phyloP scores from a whole-genome alignment of 768 basidiomycete genomes.

The Nidularia sp. region DNA sequence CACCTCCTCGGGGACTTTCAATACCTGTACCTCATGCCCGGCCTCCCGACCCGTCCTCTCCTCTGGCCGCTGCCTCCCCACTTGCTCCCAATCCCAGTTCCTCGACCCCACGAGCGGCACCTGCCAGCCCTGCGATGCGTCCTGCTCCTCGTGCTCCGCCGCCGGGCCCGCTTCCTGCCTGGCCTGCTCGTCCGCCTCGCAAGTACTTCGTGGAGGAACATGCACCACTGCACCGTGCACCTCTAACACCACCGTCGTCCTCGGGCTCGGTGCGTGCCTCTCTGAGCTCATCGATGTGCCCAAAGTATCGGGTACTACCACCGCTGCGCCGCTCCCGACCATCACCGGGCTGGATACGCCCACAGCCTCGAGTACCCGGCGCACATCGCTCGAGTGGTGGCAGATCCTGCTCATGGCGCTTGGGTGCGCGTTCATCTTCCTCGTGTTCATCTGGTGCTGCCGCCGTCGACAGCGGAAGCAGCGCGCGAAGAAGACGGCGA shows the following conservation, averaged over 20 bases:
- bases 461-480: conserved; percentile 66
- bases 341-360: conserved; percentile 59
- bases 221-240: conserved; percentile 65
- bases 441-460: conserved; percentile 64
- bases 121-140: conserved; percentile 70
- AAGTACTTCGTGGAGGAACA: conserved; percentile 60
- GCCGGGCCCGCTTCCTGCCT: conserved; percentile 66
- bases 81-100: conserved; percentile 69
- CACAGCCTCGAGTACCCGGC: conserved; percentile 19
- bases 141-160: conserved; percentile 76
- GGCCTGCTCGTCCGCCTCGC: conserved; percentile 60
- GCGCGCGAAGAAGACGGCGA: conserved; percentile 61
- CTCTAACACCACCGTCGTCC: conserved; percentile 28
- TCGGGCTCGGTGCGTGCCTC: conserved; percentile 76
- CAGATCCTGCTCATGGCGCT: conserved; percentile 81
- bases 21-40: conserved; percentile 74
- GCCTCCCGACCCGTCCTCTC: conserved; percentile 65
- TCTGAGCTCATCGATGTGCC: conserved; percentile 65
- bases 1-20: conserved; percentile 49
- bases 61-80: conserved; percentile 74
- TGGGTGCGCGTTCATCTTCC: conserved; percentile 75
- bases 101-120: conserved; percentile 57
- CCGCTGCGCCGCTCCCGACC: conserved; percentile 44
- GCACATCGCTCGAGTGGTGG: conserved; percentile 66
- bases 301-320: conserved; percentile 39